Evolutionary conservation across 2,329 filamentous ascomycete genomes (phyloP), one percentile per base, ranked within the genome.

Genomic region (Botrytis byssoidea): DNA sequence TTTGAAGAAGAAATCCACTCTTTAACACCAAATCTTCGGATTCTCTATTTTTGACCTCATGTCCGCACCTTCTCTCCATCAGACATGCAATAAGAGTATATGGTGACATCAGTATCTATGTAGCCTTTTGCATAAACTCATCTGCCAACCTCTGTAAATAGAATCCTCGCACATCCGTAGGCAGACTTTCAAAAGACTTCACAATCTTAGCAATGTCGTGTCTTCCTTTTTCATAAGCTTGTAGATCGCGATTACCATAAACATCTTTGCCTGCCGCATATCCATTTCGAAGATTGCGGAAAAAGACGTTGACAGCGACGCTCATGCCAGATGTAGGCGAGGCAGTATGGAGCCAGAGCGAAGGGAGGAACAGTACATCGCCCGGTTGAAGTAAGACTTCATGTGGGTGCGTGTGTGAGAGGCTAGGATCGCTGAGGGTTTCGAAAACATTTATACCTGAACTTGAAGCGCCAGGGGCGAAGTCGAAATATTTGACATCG

Each of bases 301-400:
- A 97, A 84, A 97, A 97, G 42, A 95, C 88, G 80, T 97, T 97
- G n/a, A 97, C 90, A 0, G 93, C 93, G 12, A 97, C 85, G 77
- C 93, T 94, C 74, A 89, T 81, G 63, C 84, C 81, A 12, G 82
- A 78, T 65, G 87, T 85, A 1, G 91, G 90, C 0, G 87, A 86
- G 2, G 90, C 91, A 0, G 93, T 91, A 81, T 97, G 95, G 20
- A 93, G 86, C 94, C 95, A 97, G 77, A 96, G 86, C 0, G 93
- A 89, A 0, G 94, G 94, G 44, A 97, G 86, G 81, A 93, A 95
- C 14, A 97, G 83, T 3, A 95, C 86, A 73, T 97, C 94, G 1
- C 94, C 93, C 0, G 92, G 89, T 1, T 85, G 81, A 7, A 97
- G 84, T 0, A 86, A 78, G 0, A 90, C 91, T 82, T 93, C 89